phyloP scores from a whole-genome alignment of 2,329 filamentous ascomycete species.

The Apiospora sp. region DNA sequence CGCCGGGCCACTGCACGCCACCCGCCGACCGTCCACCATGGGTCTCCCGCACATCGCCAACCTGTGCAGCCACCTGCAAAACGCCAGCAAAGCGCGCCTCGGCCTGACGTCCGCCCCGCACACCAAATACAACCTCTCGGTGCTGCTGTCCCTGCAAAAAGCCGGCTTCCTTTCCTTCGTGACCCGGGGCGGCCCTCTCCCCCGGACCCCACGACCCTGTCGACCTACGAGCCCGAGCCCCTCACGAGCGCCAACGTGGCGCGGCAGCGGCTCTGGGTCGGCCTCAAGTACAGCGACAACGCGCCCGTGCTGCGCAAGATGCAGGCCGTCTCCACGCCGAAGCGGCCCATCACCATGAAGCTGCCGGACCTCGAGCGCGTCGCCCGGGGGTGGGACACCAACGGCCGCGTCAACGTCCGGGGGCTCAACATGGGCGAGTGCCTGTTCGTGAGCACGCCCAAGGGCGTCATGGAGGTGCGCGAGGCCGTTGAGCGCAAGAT shows the following conservation, averaged over 20 bases:
- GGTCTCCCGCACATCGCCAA: slow-evolving; percentile 78
- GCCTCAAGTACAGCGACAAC: slow-evolving; percentile 88
- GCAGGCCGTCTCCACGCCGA: slow-evolving; percentile 75
- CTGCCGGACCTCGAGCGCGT: slow-evolving; percentile 69
- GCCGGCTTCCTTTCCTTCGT: slow-evolving; percentile 84
- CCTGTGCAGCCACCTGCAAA: slow-evolving; percentile 91
- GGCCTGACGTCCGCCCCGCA: slow-evolving; percentile 84
- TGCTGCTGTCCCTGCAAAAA: slow-evolving; percentile 81
- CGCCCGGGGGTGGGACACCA: slow-evolving; percentile 71
- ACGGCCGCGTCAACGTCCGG: slow-evolving; percentile 70
- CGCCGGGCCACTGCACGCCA: background rate
- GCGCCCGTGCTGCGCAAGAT: slow-evolving; percentile 78
- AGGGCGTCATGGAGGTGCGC: slow-evolving; percentile 80
- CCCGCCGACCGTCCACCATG: slow-evolving; percentile 53
- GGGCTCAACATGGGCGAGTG: slow-evolving; percentile 84
- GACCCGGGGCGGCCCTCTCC: slow-evolving; percentile 72
- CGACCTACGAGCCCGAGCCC: slow-evolving; percentile 58
- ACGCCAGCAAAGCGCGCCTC: slow-evolving; percentile 83
- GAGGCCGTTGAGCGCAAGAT: slow-evolving; percentile 83
- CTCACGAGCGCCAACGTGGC: slow-evolving; percentile 77
- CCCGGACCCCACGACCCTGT: slow-evolving; percentile 55
- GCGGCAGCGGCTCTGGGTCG: slow-evolving; percentile 81
- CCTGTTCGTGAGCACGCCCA: slow-evolving; percentile 80
- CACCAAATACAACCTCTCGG: slow-evolving; percentile 79
- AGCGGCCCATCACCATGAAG: slow-evolving; percentile 72